phyloP scores from a whole-genome alignment of 768 basidiomycete genomes.

The Arthromyces matolae region DNA sequence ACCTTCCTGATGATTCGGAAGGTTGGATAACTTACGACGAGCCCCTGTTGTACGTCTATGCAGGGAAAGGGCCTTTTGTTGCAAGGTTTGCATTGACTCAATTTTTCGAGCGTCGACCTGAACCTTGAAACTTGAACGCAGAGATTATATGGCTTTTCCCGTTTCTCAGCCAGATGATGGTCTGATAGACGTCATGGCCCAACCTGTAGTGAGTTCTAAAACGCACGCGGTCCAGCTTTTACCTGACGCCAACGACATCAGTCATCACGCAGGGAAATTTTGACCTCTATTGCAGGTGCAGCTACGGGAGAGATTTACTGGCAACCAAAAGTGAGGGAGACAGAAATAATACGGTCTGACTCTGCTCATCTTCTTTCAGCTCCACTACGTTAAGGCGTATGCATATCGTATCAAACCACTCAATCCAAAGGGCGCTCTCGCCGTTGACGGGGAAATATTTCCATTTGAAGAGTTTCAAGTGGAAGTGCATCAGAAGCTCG shows the following conservation, averaged over 20 bases:
- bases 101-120: neutral
- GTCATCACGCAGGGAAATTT: slow-evolving; percentile 48
- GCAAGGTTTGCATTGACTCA: slow-evolving; percentile 42
- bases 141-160: slow-evolving; percentile 81
- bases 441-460: slow-evolving; percentile 77
- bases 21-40: slow-evolving; percentile 72
- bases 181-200: slow-evolving; percentile 64
- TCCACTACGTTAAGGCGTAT: slow-evolving; percentile 68
- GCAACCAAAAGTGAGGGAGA: slow-evolving; percentile 48
- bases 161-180: slow-evolving; percentile 79
- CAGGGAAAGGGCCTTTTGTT: slow-evolving; percentile 78
- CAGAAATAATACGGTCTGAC: neutral
- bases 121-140: slow-evolving; percentile 24
- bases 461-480: slow-evolving; percentile 75
- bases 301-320: slow-evolving; percentile 61
- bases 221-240: neutral
- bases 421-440: slow-evolving; percentile 47
- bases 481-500: slow-evolving; percentile 68
- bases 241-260: slow-evolving; percentile 17
- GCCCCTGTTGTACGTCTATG: slow-evolving; percentile 66
- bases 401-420: slow-evolving; percentile 72
- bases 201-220: slow-evolving; percentile 49
- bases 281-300: slow-evolving; percentile 56
- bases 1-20: slow-evolving; percentile 41
- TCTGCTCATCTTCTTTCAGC: slow-evolving; percentile 33